Evolutionary conservation across 2,329 filamentous ascomycete species (phyloP).

Genomic region (Lecanicillium sp.): DNA sequence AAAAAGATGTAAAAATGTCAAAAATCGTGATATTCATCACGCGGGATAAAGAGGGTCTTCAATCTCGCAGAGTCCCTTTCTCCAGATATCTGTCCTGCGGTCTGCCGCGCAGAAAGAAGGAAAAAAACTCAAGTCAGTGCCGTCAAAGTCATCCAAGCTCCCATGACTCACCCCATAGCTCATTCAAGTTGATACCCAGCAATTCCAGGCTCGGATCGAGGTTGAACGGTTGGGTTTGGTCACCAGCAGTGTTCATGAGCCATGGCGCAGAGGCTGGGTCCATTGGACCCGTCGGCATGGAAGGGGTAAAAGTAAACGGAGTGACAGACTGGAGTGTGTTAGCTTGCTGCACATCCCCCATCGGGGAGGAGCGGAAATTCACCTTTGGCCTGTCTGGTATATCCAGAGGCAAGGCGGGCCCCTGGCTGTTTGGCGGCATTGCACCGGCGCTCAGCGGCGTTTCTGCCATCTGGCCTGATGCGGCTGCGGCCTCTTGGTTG

Average conservation of each 20-base stretch:
- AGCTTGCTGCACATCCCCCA: slow-evolving; percentile 10
- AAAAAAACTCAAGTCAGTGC: slow-evolving; percentile 4
- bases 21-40: background rate
- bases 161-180: slow-evolving; percentile 46
- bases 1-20: background rate
- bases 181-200: slow-evolving; percentile 44
- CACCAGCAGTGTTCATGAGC: slow-evolving; percentile 21
- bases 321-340: slow-evolving; percentile 31
- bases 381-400: slow-evolving; percentile 32
- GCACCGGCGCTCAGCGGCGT: slow-evolving; percentile 15
- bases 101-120: slow-evolving; percentile 1
- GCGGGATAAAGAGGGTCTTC: slow-evolving; percentile 1
- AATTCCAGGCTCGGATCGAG: slow-evolving; percentile 46
- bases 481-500: slow-evolving; percentile 39
- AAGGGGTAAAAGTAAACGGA: slow-evolving; percentile 29
- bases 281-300: slow-evolving; percentile 25
- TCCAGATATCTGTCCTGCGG: slow-evolving; percentile 7
- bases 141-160: slow-evolving; percentile 25
- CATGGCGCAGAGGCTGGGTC: slow-evolving; percentile 25
- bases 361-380: slow-evolving; percentile 14
- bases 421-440: slow-evolving; percentile 15
- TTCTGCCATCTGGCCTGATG: slow-evolving; percentile 19
- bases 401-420: slow-evolving; percentile 22
- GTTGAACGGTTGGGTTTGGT: slow-evolving; percentile 32
- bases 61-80: slow-evolving; percentile 7